These are phyloP conservation scores for Groenewaldozyma salmanticensis DNA, from an alignment of 805 yeast species.

Conservation along the genomic window DNA sequence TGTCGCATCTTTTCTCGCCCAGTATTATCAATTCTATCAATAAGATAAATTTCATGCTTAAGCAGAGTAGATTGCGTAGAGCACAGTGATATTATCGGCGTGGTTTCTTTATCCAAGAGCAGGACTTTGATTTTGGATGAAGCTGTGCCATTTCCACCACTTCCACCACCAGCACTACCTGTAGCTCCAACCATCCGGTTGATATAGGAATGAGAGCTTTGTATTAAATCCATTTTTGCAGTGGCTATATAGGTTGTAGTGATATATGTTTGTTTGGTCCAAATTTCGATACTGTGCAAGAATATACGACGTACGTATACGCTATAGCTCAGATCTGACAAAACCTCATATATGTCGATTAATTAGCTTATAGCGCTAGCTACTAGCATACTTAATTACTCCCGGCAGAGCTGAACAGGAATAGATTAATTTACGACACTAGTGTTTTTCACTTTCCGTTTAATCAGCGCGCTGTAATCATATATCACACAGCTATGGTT, in stretches of 20 bases:
- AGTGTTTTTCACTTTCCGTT: too few relatives aligned
- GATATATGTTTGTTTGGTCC: too few relatives aligned
- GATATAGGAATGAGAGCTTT: conserved; percentile 31
- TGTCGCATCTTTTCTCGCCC: conserved; percentile 67
- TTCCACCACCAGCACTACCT: conserved; percentile 10
- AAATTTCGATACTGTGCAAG: too few relatives aligned
- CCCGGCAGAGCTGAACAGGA: too few relatives aligned
- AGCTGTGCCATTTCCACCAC: conserved; percentile 11
- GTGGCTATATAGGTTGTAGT: too few relatives aligned
- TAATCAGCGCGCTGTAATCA: too few relatives aligned
- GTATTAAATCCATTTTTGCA: conserved; percentile 28
- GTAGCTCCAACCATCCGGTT: conserved; percentile 25
- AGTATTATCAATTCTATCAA: conserved; percentile 56
- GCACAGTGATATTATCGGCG: conserved; percentile 76
- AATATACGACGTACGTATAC: too few relatives aligned
- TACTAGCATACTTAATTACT: too few relatives aligned
- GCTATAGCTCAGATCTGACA: background rate
- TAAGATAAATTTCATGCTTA: conserved; percentile 73
- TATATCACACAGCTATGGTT: background rate
- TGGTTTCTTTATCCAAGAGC: conserved; percentile 69
- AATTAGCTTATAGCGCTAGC: too few relatives aligned
- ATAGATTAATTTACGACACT: too few relatives aligned
- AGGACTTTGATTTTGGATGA: conserved; percentile 55
- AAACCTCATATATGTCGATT: too few relatives aligned
- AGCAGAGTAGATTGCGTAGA: conserved; percentile 80